Conservation (phyloP, 345 rosid genomes). For the Rhizophora apiculata region DNA sequence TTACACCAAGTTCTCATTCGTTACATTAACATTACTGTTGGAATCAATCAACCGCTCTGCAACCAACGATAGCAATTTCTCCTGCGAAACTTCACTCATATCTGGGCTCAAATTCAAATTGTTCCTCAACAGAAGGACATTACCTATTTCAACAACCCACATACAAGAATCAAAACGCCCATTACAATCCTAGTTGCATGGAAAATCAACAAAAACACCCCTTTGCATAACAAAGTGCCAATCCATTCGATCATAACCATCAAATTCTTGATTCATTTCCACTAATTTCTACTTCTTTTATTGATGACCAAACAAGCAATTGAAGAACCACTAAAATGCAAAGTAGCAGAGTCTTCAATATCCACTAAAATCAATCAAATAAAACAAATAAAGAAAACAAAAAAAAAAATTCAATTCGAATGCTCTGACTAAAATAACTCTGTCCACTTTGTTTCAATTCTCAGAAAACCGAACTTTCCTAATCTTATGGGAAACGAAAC, state of each 20-base stretch:
- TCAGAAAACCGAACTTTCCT: too few species aligned
- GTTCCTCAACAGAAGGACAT: conserved; percentile 82
- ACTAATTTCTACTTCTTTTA: too few species aligned
- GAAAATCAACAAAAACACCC: background rate
- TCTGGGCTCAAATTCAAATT: conserved; percentile 79
- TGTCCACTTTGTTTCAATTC: background rate
- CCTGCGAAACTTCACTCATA: conserved; percentile 83
- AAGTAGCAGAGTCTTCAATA: too few species aligned
- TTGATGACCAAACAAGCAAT: too few species aligned
- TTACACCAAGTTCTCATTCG: background rate
- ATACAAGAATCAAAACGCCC: conserved; percentile 15
- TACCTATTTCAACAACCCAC: conserved; percentile 51
- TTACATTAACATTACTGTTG: conserved; percentile 86
- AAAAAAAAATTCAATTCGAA: too few species aligned
- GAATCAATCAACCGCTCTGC: conserved; percentile 94
- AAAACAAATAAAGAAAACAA: too few species aligned
- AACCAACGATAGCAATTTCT: conserved; percentile 81
- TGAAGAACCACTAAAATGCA: too few species aligned
- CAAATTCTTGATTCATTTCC: too few species aligned
- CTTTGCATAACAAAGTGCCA: too few species aligned
- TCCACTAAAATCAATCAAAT: too few species aligned
- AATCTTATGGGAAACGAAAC: too few species aligned
- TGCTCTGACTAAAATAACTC: background rate
- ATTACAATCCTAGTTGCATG: conserved; percentile 14
- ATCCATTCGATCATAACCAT: too few species aligned